Evolutionary conservation across 140 eudicot species (phyloP), one percentile per base, ranked within the genome.

Genomic region (Ambrosia hybrid): DNA sequence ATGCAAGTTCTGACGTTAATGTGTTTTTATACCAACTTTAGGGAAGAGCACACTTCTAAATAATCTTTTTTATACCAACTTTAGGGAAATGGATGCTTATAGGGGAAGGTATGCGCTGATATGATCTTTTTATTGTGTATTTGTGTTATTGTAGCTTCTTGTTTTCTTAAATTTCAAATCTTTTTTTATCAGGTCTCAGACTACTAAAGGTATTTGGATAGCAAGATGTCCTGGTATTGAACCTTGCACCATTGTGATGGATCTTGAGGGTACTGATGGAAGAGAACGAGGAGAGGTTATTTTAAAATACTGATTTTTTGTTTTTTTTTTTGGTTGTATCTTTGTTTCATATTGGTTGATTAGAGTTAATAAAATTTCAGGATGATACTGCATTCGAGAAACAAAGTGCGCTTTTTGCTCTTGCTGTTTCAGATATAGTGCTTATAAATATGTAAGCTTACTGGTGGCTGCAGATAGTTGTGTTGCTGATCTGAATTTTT

Each of bases 201-300:
- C 99, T 59, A 95, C 99, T 2, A 95, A 95, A 84, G 99, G 99
- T 68, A 95, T 91, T 58, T 95, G 99, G 99, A 60, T 91, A 84
- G 97, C 99, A 73, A 78, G 75, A 41, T 87, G 95, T 85, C 85
- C 85, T 67, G 99, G 95, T 26, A 88, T 95, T 72, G 99, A 91
- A 73, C 99, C 99, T 74, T 86, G 92, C 82, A 95, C 95, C 30
- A 80, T 95, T 72, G 97, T 95, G 10, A 95, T 95, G 99, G 99
- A 95, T 86, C 87, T 91, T 58, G 97, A 95, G 92, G 99, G 97
- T 63, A 95, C 96, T 15, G 99, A 95, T 76, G 99, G 99, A 86
- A 91, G 99, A 82, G 99, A 95, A 74, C 84, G 99, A 68, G 99
- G 99, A 85, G 97, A 95, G 97, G 99, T 95, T 57, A 70, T 57